Evolutionary conservation across 139 green algal species (phyloP).

Genomic region (Tetratostichococcus sp.): DNA sequence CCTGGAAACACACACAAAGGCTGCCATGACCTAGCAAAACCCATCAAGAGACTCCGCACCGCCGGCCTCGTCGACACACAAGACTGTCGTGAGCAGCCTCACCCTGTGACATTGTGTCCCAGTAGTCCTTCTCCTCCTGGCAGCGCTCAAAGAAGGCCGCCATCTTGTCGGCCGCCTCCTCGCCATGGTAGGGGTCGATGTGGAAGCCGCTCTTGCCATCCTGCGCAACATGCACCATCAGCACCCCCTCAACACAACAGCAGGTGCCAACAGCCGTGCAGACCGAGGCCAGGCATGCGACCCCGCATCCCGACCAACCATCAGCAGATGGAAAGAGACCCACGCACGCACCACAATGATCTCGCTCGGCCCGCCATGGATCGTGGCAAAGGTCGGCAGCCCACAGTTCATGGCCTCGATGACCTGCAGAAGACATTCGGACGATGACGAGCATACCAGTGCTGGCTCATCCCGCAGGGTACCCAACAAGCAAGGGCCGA

Average conservation of each 20-base stretch:
- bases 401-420: conserved; percentile 79
- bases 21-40: too few species aligned
- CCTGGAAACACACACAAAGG: background rate
- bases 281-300: too few species aligned
- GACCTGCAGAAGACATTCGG: conserved; percentile 8
- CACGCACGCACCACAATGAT: conserved; percentile 2
- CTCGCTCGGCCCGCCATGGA: conserved; percentile 46
- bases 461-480: too few species aligned
- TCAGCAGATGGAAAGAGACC: too few species aligned
- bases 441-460: too few species aligned
- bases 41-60: too few species aligned
- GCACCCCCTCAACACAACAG: background rate
- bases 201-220: conserved; percentile 62
- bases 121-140: conserved; percentile 32
- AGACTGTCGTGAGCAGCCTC: too few species aligned
- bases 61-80: too few species aligned
- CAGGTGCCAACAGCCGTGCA: too few species aligned
- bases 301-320: too few species aligned
- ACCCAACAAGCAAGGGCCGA: too few species aligned
- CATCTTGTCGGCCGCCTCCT: conserved; percentile 53
- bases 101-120: conserved; percentile 43
- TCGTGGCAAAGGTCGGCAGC: conserved; percentile 73
- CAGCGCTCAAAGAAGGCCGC: conserved; percentile 75
- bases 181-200: conserved; percentile 75
- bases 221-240: conserved; percentile 1